Evolutionary conservation across 2,329 filamentous ascomycete genomes (phyloP).

Genomic region (Nemania serpens): DNA sequence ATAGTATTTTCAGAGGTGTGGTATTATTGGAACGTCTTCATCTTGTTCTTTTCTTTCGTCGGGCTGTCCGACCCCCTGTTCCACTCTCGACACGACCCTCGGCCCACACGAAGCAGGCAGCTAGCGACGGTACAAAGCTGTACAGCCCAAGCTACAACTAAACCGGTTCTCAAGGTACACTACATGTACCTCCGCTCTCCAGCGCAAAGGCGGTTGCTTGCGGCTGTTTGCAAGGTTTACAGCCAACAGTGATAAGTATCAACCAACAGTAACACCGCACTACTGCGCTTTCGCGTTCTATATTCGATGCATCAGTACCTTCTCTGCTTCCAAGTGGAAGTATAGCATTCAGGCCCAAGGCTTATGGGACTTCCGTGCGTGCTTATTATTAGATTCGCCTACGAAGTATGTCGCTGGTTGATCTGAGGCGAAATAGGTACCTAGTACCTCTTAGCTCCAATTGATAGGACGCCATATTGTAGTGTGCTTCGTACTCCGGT

Average conservation of each 20-base stretch:
- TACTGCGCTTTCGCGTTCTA: background rate
- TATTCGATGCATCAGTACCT: background rate
- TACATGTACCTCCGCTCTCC: background rate
- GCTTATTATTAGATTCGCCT: conserved; percentile 1
- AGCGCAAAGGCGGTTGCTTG: background rate
- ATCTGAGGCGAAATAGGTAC: background rate
- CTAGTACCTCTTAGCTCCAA: too few relatives aligned
- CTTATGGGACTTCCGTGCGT: background rate
- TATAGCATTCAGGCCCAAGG: background rate
- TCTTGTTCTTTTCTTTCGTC: too few relatives aligned
- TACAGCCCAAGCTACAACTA: background rate
- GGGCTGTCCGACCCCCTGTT: too few relatives aligned
- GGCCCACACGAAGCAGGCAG: background rate
- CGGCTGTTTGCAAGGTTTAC: background rate
- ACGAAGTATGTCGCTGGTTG: background rate
- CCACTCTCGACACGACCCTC: background rate
- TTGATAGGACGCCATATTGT: too few relatives aligned
- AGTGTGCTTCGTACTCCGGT: too few relatives aligned
- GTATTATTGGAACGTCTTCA: too few relatives aligned
- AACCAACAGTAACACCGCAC: conserved; percentile 1
- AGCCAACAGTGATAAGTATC: background rate
- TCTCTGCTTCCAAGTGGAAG: conserved; percentile 2
- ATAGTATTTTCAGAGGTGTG: background rate
- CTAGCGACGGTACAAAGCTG: background rate
- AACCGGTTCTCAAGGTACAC: background rate